phyloP scores from a whole-genome alignment of 768 basidiomycete species.

The Dictyophora rubrovolvata region DNA sequence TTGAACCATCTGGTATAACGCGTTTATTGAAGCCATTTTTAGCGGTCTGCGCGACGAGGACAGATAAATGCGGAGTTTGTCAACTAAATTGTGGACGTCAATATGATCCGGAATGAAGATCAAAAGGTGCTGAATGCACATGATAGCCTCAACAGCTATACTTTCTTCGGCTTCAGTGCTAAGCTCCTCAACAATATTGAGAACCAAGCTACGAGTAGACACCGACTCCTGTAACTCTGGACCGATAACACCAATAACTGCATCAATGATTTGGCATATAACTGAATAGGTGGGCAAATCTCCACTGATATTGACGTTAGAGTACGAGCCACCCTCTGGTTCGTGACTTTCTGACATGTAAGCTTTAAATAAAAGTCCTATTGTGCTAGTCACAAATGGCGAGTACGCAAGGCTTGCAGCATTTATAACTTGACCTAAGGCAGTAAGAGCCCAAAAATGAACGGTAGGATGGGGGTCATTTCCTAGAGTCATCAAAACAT shows the following conservation, averaged over 20 bases:
- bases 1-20: slow-evolving; percentile 93
- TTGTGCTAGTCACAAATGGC: slow-evolving; percentile 77
- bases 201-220: slow-evolving; percentile 66
- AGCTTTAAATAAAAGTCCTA: slow-evolving; percentile 84
- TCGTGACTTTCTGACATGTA: slow-evolving; percentile 89
- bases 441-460: slow-evolving; percentile 85
- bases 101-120: slow-evolving; percentile 89
- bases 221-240: slow-evolving; percentile 90
- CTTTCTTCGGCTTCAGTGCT: slow-evolving; percentile 79
- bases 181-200: slow-evolving; percentile 81
- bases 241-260: slow-evolving; percentile 85
- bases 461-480: slow-evolving; percentile 96
- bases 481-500: slow-evolving; percentile 87
- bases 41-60: slow-evolving; percentile 73
- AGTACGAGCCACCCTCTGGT: slow-evolving; percentile 76
- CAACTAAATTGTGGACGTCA: slow-evolving; percentile 69
- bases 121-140: slow-evolving; percentile 91
- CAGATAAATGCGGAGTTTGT: slow-evolving; percentile 68
- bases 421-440: slow-evolving; percentile 78
- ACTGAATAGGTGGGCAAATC: slow-evolving; percentile 89
- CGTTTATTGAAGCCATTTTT: slow-evolving; percentile 91
- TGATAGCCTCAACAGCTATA: slow-evolving; percentile 86
- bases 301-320: slow-evolving; percentile 77
- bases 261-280: slow-evolving; percentile 85
- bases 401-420: slow-evolving; percentile 88